Evolutionary conservation across 1,139 yeast species (phyloP), one percentile per base, ranked within the genome.

Genomic region (Lodderomyces parapsilosis): DNA sequence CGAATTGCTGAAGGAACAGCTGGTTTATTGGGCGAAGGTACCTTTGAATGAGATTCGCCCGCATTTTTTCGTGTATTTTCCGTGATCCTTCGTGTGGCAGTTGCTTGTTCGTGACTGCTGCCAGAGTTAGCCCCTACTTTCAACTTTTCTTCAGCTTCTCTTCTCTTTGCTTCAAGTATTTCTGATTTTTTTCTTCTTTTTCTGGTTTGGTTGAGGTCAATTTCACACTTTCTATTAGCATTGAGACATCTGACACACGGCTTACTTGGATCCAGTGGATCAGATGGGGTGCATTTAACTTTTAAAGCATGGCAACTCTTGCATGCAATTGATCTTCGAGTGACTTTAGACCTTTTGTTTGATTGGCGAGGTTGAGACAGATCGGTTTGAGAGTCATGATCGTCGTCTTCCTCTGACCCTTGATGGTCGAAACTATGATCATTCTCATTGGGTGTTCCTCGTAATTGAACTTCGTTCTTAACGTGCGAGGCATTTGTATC

Each of bases 271-370:
- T 79, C 73, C 11, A 64, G 52, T 0, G 76, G 71, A 57, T 86
- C 85, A 1, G 84, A 71, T 0, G 95, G 94, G 10, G 85, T 81
- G 60, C 96, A 89, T 51, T 84, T 82, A 28, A 88, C 96, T 56
- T 89, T 89, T 41, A 88, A 70, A 1, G 86, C 61, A 55, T 89
- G 95, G 59, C 96, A 89, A 43, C 83, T 76, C 44, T 82, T 83
- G 60, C 96, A 89, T 1, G 96, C 96, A 33, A 66, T 72, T 6
- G 71, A 53, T 43, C 74, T 53, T 47, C 73, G 53, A 3, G 60
- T 51, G 5, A 51, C 46, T 42, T 57, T 58, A 5, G 49, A 38
- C 38, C 51, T 50, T 30, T 31, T 38, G 18, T 17, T 30, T 6
- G 33, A 30, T 19, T 30, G 33, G 6, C 19, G 31, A 9, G 4